Evolutionary conservation across 2,329 filamentous ascomycete genomes (phyloP).

Genomic region (Tolypocladium tundrense): DNA sequence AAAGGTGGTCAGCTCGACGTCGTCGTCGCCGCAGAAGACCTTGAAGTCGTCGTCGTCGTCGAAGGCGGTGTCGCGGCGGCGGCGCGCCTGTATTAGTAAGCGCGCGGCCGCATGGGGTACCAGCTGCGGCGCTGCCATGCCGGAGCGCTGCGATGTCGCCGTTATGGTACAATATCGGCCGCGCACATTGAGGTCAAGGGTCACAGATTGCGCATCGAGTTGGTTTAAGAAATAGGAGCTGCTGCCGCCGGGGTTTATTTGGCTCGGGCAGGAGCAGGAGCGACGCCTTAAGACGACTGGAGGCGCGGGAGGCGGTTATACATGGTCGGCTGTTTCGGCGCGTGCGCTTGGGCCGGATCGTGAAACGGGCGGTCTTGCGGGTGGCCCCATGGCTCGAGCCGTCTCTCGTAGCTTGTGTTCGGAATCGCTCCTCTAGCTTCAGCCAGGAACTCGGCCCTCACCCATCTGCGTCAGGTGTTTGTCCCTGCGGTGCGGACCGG

Average conservation of each 20-base stretch:
- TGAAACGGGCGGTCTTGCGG: neutral
- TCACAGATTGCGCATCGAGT: neutral
- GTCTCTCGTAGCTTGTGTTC: too few species aligned
- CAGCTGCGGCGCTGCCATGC: neutral
- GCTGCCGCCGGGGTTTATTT: neutral
- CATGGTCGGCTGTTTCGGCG: neutral
- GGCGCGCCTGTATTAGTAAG: neutral
- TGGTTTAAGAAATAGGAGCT: neutral
- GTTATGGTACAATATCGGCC: neutral
- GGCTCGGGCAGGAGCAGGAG: neutral
- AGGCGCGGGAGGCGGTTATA: neutral
- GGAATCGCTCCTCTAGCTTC: too few species aligned
- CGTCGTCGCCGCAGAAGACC: neutral
- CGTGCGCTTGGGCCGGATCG: neutral
- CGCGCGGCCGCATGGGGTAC: neutral
- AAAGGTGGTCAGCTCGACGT: conserved; percentile 4
- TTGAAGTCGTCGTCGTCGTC: conserved; percentile 3
- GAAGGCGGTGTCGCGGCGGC: neutral
- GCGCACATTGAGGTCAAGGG: neutral
- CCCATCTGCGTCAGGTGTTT: neutral
- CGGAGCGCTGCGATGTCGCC: neutral
- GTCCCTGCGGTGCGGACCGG: neutral
- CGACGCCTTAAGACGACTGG: neutral
- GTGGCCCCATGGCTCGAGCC: too few species aligned
- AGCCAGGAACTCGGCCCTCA: too few species aligned